Percentiles rank a stretch among this genome's conserved stretches.
Conservation (phyloP, 164 flowering plant genomes). For the Tetracentron sinense region DNA sequence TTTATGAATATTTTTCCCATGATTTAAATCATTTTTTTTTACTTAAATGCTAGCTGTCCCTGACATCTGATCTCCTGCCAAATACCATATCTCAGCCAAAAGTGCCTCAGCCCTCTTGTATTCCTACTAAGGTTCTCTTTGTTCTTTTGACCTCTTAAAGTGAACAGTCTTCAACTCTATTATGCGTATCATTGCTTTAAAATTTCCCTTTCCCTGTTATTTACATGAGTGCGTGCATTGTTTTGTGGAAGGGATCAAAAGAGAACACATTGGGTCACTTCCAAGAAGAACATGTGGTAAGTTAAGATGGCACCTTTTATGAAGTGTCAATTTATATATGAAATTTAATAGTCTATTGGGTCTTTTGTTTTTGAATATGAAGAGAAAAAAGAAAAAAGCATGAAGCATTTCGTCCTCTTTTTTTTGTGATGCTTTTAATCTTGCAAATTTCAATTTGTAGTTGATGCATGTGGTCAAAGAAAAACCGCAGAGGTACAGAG, state of each 20-base stretch:
- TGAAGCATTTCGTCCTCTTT: not conserved
- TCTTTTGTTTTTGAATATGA: too few relatives aligned
- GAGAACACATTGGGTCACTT: constrained; percentile 52
- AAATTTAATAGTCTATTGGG: not conserved
- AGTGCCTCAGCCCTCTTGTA: constrained; percentile 19
- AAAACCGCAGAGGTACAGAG: constrained; percentile 21
- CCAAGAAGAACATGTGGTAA: constrained; percentile 48
- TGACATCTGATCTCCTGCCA: constrained; percentile 53
- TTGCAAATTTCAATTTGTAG: constrained; percentile 19
- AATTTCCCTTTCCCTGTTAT: constrained; percentile 2
- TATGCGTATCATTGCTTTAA: not conserved
- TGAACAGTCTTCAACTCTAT: not conserved
- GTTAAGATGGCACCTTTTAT: not conserved
- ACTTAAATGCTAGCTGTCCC: constrained; percentile 48
- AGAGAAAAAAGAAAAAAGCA: too few relatives aligned
- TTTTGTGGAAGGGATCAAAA: constrained; percentile 62
- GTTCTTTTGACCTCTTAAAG: not conserved
- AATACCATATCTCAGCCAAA: constrained; percentile 35
- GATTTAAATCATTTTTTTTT: constrained; percentile 3
- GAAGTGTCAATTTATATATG: not conserved
- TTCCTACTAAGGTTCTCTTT: constrained; percentile 45
- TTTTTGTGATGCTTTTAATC: not conserved
- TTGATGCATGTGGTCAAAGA: constrained; percentile 22
- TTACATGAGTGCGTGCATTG: constrained; percentile 13
- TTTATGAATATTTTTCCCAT: not conserved